Base-by-base conservation (phyloP, 805 yeast species). In the Phaffomyces opuntiae region DNA sequence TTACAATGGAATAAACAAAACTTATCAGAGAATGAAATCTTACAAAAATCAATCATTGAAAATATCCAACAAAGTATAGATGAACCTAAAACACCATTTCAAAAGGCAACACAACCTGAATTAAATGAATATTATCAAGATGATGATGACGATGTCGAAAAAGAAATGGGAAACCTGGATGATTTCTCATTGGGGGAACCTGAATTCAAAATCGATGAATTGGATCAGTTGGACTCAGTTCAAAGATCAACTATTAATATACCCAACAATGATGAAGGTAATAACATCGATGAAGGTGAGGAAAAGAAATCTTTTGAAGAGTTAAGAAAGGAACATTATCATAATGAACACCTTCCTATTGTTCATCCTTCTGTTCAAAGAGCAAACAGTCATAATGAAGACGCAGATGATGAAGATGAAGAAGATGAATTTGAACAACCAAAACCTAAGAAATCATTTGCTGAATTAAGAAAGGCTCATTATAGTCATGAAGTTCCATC, bases 21-120 rank as follows among this genome's bases (percentile, higher is more conserved):
- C 57, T 64, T 90, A 44, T 77, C 74, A 43, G 77, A 75, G 43
- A 72, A 72, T 47, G 75, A 74, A 42, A 62, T 76, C n/a, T 75
- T 87, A 4, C 95, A 89, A 59, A 85, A 78, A 60, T 87, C 83
- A 54, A 59, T 59, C 36, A 62, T 61, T 38, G 70, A 67, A 42
- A 71, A 70, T 47, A 62, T 70, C 38, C 64, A 61, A 47, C 49
- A 87, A 27, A 81, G 81, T 55, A 87, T 90, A 38, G 95, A 87
- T 59, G 97, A 90, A 62, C 97, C 97, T 21, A 90, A 90, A 69
- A 90, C 97, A 1, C 97, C 97, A 6, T 90, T 84, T 57, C 95
- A 87, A 60, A 95, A 93, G 11, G 95, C 96, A 1, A 83, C 87
- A 26, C 81, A 84, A 56, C 90, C 93, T 1, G 71, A 67, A 47